Percentiles rank a stretch among this genome's conserved stretches.
Evolutionary conservation across 2,329 filamentous ascomycete genomes (phyloP).

Genomic region (Paraphoma sp.): DNA sequence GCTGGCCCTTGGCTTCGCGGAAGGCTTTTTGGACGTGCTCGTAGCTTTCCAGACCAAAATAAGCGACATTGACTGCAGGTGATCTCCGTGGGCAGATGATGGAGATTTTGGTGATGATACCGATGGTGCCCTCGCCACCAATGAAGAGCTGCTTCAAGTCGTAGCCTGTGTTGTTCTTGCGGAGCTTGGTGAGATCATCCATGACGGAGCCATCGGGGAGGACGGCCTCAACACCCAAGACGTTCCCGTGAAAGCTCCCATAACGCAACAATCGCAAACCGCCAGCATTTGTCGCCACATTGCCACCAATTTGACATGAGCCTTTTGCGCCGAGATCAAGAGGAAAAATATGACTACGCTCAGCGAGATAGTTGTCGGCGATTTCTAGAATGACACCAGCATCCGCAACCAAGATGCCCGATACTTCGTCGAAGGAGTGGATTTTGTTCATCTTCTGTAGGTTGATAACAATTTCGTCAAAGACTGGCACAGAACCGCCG

Average conservation of each 20-base stretch:
- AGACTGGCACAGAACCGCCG: slow-evolving; percentile 93
- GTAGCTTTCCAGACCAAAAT: slow-evolving; percentile 89
- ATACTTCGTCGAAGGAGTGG: slow-evolving; percentile 89
- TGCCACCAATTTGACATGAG: slow-evolving; percentile 94
- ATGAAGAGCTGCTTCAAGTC: slow-evolving; percentile 98
- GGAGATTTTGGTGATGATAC: slow-evolving; percentile 89
- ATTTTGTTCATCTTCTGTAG: slow-evolving; percentile 90
- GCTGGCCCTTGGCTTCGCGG: slow-evolving; percentile 84
- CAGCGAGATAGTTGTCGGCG: slow-evolving; percentile 83
- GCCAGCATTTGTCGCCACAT: slow-evolving; percentile 94
- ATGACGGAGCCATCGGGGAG: slow-evolving; percentile 91
- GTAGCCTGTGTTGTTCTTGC: slow-evolving; percentile 99
- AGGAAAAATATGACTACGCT: slow-evolving; percentile 88
- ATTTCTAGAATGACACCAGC: slow-evolving; percentile 90
- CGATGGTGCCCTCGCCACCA: slow-evolving; percentile 91
- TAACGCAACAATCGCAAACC: slow-evolving; percentile 89
- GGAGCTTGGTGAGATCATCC: slow-evolving; percentile 83
- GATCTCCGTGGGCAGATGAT: slow-evolving; percentile 89
- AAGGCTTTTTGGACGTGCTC: slow-evolving; percentile 88
- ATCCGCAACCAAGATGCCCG: slow-evolving; percentile 87
- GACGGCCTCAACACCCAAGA: slow-evolving; percentile 91
- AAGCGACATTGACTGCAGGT: slow-evolving; percentile 90
- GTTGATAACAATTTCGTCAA: slow-evolving; percentile 97
- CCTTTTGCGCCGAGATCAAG: slow-evolving; percentile 98
- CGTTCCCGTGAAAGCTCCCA: slow-evolving; percentile 90